Evolutionary conservation across 768 basidiomycete species (phyloP), one percentile per base, ranked within the genome.

Genomic region (Sporobolomyces pararoseus): DNA sequence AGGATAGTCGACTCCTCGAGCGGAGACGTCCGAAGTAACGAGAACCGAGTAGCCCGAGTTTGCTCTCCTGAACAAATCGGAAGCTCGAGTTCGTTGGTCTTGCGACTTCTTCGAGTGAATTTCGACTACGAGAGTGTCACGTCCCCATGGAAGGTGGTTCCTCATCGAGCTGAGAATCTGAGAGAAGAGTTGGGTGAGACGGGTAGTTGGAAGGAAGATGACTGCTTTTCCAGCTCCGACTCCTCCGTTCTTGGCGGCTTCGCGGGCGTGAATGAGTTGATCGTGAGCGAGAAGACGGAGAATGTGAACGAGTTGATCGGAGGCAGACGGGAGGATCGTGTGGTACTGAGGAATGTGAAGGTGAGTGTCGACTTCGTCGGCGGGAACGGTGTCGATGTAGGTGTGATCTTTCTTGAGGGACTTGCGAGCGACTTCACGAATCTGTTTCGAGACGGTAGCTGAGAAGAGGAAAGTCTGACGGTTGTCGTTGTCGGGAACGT

Each of bases 231-330:
- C 74, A n/a, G 70, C 74, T 29, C 49, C 69, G 35, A 31, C 29
- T 46, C 71, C 71, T 44, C 71, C 71, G 51, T 80, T 79, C 58
- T 60, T 25, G 31, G 71, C 71, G 13, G 66, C 66, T n/a, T 76
- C 72, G 13, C 83, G 82, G 1, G 86, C 83, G 77, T 89, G 85
- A 23, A 77, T 75, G 39, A 98, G 83, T 77, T 95, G 93, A 78
- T 98, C 96, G 74, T 95, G 89, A 0, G 87, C 88, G 70, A 99
- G 81, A 23, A 96, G 83, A 52, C 88, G 85, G 47, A 94, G 74
- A 51, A 92, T 75, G 76, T 95, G 89, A 0, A 89, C 88, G 19
- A 97, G 76, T 74, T 93, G 89, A 16, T 91, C 83, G 16, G 81
- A 79, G 3, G 88, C 83, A 34, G 79, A 79, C 1, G 87, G 85